These are phyloP conservation scores for Golubevia sp. DNA, from an alignment of 1,284 basidiomycete species.

Conservation along the genomic window DNA sequence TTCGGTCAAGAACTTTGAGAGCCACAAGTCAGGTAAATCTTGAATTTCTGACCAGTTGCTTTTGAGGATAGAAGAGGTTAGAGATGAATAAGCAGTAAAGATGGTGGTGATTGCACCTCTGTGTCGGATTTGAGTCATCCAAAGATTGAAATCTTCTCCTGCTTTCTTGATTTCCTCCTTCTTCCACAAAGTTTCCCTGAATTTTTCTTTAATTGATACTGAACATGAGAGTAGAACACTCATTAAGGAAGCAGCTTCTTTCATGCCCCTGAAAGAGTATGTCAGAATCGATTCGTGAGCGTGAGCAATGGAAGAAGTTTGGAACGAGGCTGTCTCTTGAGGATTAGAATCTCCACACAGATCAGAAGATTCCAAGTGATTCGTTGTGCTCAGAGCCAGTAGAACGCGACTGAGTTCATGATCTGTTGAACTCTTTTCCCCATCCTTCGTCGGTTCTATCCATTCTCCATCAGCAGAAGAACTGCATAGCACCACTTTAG, in stretches of 20 bases:
- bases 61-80: conserved; percentile 25
- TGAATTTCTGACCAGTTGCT: conserved; percentile 15
- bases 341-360: conserved; percentile 18
- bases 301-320: conserved; percentile 21
- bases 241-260: conserved; percentile 44
- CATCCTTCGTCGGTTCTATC: not conserved
- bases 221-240: conserved; percentile 17
- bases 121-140: conserved; percentile 53
- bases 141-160: conserved; percentile 37
- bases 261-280: conserved; percentile 54
- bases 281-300: conserved; percentile 48
- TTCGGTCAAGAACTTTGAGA: conserved; percentile 31
- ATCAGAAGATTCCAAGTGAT: conserved; percentile 22
- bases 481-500: conserved; percentile 38
- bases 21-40: conserved; percentile 35
- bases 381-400: conserved; percentile 16
- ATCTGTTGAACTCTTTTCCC: not conserved
- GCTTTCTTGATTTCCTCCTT: conserved; percentile 12
- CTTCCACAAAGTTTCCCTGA: not conserved
- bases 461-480: conserved; percentile 29
- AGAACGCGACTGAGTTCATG: conserved; percentile 11
- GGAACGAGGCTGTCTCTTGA: no score
- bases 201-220: conserved; percentile 3
- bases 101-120: conserved; percentile 57
- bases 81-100: conserved; percentile 37